Evolutionary conservation across 257 asterid genomes (phyloP).

Genomic region (Mitragyna speciosa): DNA sequence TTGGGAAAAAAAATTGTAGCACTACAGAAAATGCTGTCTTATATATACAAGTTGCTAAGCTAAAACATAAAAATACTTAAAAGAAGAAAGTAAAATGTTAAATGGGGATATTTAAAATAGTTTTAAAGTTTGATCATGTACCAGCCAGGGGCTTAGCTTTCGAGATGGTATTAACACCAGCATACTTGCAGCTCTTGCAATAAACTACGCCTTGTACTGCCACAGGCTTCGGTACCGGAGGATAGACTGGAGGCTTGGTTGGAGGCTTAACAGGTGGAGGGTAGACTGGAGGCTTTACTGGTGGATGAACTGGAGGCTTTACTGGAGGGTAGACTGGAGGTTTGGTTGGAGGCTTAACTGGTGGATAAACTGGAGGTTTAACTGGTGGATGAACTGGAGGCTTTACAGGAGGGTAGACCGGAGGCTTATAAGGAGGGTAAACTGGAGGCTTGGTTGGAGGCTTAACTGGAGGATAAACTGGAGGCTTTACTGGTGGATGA

Average conservation of each 20-base stretch:
- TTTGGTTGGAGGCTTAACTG: slow-evolving; percentile 14
- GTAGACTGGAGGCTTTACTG: not conserved
- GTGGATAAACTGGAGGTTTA: not conserved
- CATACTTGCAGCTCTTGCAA: slow-evolving; percentile 69
- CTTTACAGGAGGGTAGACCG: not conserved
- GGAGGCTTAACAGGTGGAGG: not conserved
- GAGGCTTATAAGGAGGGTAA: not conserved
- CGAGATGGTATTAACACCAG: slow-evolving; percentile 41
- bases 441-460: not conserved
- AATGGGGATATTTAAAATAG: not conserved
- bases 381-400: slow-evolving; percentile 7
- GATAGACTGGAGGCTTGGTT: not conserved
- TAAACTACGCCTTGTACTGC: slow-evolving; percentile 49
- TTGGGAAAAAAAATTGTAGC: not conserved
- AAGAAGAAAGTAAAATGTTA: not conserved
- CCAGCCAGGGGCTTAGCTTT: slow-evolving; percentile 55
- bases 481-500: not conserved
- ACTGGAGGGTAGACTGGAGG: slow-evolving; percentile 23
- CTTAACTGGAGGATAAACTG: not conserved
- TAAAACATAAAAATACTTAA: no score
- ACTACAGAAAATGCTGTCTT: not conserved
- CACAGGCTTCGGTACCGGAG: slow-evolving; percentile 15
- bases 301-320: slow-evolving; percentile 7
- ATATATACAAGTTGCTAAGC: not conserved
- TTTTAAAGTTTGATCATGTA: not conserved